Base-by-base conservation (phyloP, 2,329 filamentous ascomycete species). In the Cladorrhinum sp. region DNA sequence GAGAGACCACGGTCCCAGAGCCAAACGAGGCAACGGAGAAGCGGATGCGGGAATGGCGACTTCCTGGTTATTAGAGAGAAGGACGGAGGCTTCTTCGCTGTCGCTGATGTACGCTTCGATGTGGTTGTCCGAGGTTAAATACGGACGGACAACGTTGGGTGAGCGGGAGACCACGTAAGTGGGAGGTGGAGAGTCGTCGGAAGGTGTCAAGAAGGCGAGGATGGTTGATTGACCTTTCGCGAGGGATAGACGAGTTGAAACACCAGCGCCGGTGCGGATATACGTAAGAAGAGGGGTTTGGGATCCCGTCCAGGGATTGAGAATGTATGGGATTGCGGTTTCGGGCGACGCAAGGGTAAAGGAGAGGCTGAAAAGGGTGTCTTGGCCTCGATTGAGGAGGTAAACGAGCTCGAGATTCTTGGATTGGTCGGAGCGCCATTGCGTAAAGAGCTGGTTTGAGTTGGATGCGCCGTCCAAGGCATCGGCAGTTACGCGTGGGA, bases 341-440 rank as follows among this genome's bases (percentile, higher is more conserved):
- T 63, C 59, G 9, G 59, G 46, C 4, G 36, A 42, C 4, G 36
- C 4, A 12, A 65, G 63, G 9, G 66, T 60, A 8, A 68, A 70
- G 23, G 64, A 61, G 46, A 70, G 51, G 39, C 52, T 62, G 58
- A 70, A 64, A 0, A 60, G 60, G 6, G 55, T 53, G 6, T 8
- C 18, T 2, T 55, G 30, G 4, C 63, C 63, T 8, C 60, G 50
- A 49, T 65, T 65, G 26, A 63, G 56, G 21, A 61, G 23, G 28
- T 61, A 65, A 1, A 63, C 58, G 4, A 59, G 26, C 7, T 65
- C 59, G 16, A 58, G 53, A 1, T 39, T 48, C 3, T 30, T 3
- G 16, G 42, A n/a, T 1, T 6, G 23, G 9, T 60, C 48, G 14
- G 58, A 59, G 16, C 61, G 53, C 60, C 60, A 65, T 7, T 50